These are phyloP conservation scores for Fusarium gaditjirri DNA, from an alignment of 2,329 filamentous ascomycete genomes.

Conservation along the genomic window DNA sequence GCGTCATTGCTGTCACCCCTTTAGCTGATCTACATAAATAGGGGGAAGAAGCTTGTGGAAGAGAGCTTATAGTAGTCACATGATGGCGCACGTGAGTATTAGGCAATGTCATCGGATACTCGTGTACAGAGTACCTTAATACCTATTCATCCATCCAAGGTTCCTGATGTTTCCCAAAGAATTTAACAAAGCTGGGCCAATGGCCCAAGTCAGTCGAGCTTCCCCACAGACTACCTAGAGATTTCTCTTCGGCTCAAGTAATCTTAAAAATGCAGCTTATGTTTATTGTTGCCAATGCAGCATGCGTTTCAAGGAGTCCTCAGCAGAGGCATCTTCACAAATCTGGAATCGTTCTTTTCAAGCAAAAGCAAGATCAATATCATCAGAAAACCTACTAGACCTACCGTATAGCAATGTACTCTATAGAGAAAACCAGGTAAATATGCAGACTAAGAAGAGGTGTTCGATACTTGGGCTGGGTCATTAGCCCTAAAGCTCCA, in stretches of 20 bases:
- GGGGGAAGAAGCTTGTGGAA: constrained; percentile 15
- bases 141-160: neutral
- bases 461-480: neutral
- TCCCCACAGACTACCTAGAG: neutral
- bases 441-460: neutral
- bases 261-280: neutral
- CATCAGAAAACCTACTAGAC: neutral
- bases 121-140: too few species aligned
- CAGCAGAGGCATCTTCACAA: neutral
- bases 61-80: neutral
- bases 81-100: constrained; percentile 5
- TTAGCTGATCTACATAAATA: constrained; percentile 8
- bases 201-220: neutral
- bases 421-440: neutral
- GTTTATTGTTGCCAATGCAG: neutral
- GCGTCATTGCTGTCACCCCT: constrained; percentile 29
- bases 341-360: neutral
- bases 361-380: neutral
- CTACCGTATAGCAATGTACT: neutral
- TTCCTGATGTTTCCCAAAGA: neutral
- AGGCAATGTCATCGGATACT: neutral
- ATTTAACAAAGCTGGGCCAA: neutral
- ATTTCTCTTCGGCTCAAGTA: neutral
- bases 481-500: neutral
- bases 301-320: neutral